Conservation (phyloP, 1,284 basidiomycete species). For the Volvariella surrecta region DNA sequence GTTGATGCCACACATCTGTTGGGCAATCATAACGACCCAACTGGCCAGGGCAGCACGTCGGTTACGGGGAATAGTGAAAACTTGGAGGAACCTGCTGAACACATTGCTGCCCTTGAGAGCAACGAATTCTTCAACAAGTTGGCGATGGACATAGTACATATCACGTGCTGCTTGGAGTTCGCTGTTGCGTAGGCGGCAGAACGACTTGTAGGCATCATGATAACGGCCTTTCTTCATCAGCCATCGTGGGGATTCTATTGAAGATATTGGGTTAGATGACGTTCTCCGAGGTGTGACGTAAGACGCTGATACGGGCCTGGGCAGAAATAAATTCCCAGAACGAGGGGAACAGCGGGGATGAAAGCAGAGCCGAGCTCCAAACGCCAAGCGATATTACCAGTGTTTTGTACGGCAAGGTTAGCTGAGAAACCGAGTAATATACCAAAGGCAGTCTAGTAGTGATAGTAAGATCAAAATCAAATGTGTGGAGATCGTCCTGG, state of each 20-base stretch:
- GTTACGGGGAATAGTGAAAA: constrained; percentile 62
- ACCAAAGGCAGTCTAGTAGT: constrained; percentile 40
- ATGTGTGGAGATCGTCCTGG: not conserved
- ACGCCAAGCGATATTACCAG: constrained; percentile 45
- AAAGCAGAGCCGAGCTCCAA: constrained; percentile 49
- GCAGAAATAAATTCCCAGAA: constrained; percentile 43
- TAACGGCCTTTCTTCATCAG: constrained; percentile 59
- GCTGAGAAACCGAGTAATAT: constrained; percentile 46
- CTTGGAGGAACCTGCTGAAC: constrained; percentile 42
- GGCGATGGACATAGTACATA: constrained; percentile 50
- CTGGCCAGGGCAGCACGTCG: constrained; percentile 64
- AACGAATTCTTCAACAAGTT: constrained; percentile 47
- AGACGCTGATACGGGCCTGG: constrained; percentile 22
- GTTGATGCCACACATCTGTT: constrained; percentile 50
- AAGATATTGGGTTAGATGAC: not conserved
- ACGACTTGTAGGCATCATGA: constrained; percentile 45
- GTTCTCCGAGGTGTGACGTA: not conserved
- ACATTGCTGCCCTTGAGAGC: constrained; percentile 41
- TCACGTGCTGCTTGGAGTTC: constrained; percentile 57
- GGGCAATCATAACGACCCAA: constrained; percentile 59
- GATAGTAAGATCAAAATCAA: not conserved
- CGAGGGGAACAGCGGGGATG: constrained; percentile 41
- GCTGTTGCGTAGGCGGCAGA: constrained; percentile 53
- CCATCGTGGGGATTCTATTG: constrained; percentile 59
- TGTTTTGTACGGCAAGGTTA: constrained; percentile 37